Percentiles rank a stretch among this genome's conserved stretches.
Evolutionary conservation across 2,329 filamentous ascomycete genomes (phyloP).

Genomic region (Coniochaeta pulveracea): DNA sequence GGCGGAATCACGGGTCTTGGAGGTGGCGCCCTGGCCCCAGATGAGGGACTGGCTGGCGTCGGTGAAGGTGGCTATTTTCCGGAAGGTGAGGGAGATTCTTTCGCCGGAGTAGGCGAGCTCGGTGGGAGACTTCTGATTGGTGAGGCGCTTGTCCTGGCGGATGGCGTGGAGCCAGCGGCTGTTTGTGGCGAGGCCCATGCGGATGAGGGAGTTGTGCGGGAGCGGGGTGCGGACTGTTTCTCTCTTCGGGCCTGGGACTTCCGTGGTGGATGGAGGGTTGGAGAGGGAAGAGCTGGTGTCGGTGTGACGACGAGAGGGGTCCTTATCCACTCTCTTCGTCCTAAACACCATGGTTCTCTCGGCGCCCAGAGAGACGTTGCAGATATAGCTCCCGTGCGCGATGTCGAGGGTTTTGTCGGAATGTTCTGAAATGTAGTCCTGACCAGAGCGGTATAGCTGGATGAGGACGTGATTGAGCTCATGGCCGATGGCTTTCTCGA

Average conservation of each 20-base stretch:
- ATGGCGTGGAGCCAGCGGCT: conserved; percentile 88
- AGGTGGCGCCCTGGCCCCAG: conserved; percentile 83
- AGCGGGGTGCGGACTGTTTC: conserved; percentile 58
- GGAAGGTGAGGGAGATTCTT: conserved; percentile 86
- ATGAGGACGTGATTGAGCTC: conserved; percentile 84
- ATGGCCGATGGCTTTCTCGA: conserved; percentile 67
- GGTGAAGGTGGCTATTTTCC: conserved; percentile 78
- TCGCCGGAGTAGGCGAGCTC: conserved; percentile 65
- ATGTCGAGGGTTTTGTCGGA: conserved; percentile 96
- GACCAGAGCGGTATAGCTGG: conserved; percentile 80
- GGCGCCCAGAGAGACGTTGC: conserved; percentile 88
- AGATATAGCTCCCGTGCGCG: conserved; percentile 66
- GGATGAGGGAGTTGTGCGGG: conserved; percentile 81
- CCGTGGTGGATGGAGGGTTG: neutral
- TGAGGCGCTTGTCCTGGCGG: conserved; percentile 67
- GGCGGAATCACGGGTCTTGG: conserved; percentile 52
- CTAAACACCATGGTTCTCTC: conserved; percentile 83
- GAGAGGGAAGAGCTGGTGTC: conserved; percentile 4
- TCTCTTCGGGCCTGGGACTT: conserved; percentile 25
- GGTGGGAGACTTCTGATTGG: conserved; percentile 51
- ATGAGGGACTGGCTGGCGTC: conserved; percentile 53
- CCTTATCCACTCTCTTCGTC: conserved; percentile 55
- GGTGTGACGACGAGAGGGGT: conserved; percentile 15
- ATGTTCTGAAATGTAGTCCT: conserved; percentile 91
- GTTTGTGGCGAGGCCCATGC: conserved; percentile 74